Conservation (phyloP, 2,329 filamentous ascomycete species). For the Aspergillus amoenus region DNA sequence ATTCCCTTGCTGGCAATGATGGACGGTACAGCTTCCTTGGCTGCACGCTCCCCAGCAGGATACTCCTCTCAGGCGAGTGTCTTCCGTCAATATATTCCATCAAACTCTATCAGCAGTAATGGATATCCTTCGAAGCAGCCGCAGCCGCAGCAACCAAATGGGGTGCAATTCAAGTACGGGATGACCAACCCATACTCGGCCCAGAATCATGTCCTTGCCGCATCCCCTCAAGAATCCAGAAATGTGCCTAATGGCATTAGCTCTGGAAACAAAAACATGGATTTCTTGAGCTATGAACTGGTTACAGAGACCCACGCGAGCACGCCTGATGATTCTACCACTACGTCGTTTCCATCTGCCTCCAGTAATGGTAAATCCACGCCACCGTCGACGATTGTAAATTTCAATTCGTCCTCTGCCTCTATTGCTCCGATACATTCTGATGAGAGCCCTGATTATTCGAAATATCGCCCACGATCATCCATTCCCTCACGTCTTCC, state of each 20-base stretch:
- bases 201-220: not conserved
- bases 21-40: slow-evolving; percentile 21
- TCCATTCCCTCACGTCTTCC: slow-evolving; percentile 78
- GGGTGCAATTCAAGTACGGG: not conserved
- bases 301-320: slow-evolving; percentile 21
- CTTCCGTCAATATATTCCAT: slow-evolving; percentile 18
- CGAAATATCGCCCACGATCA: slow-evolving; percentile 68
- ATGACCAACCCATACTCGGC: not conserved
- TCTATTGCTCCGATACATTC: slow-evolving; percentile 18
- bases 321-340: slow-evolving; percentile 28
- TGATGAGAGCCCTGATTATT: slow-evolving; percentile 30
- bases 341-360: slow-evolving; percentile 25
- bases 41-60: not conserved
- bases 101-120: slow-evolving; percentile 5
- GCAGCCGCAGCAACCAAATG: slow-evolving; percentile 13
- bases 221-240: slow-evolving; percentile 3
- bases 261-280: slow-evolving; percentile 17
- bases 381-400: slow-evolving; percentile 24
- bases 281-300: slow-evolving; percentile 15
- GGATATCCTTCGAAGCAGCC: slow-evolving; percentile 20
- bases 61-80: slow-evolving; percentile 3
- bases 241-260: slow-evolving; percentile 7
- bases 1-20: slow-evolving; percentile 17
- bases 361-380: slow-evolving; percentile 26
- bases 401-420: slow-evolving; percentile 16